These are phyloP conservation scores for Phytophthora pistaciae DNA, from an alignment of 352 stramenopile species.

Conservation along the genomic window DNA sequence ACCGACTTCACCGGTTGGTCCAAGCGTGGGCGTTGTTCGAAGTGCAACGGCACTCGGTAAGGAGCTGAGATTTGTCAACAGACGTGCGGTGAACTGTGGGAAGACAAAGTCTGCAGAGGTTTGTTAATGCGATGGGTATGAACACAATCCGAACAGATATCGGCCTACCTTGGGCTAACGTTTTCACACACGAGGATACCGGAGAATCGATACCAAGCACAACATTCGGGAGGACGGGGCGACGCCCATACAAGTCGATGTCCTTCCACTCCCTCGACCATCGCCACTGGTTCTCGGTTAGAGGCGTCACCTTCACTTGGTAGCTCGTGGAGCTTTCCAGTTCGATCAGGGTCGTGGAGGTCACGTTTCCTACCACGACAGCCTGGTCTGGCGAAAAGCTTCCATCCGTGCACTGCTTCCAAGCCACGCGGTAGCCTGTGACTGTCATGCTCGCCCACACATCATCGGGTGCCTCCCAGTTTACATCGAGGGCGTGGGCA, in stretches of 20 bases:
- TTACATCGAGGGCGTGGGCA: constrained; percentile 79
- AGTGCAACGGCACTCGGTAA: constrained; percentile 33
- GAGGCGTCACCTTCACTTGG: constrained; percentile 77
- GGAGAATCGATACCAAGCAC: constrained; percentile 62
- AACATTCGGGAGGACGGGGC: constrained; percentile 51
- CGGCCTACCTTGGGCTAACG: constrained; percentile 50
- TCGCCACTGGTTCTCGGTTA: constrained; percentile 74
- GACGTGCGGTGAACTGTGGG: constrained; percentile 69
- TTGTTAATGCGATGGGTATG: not conserved
- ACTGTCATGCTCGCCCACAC: constrained; percentile 82
- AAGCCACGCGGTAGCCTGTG: constrained; percentile 85
- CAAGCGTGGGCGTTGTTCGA: constrained; percentile 63
- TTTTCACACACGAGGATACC: constrained; percentile 56
- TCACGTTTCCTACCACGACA: constrained; percentile 90
- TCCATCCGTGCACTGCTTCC: constrained; percentile 50
- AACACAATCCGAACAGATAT: not conserved
- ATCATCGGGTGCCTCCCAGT: constrained; percentile 71
- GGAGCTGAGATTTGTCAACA: constrained; percentile 81
- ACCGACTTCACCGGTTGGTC: constrained; percentile 83
- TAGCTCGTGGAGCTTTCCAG: constrained; percentile 73
- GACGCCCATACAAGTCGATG: constrained; percentile 91
- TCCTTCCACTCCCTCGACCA: constrained; percentile 50
- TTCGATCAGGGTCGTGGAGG: constrained; percentile 88
- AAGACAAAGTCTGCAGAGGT: constrained; percentile 80
- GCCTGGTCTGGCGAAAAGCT: constrained; percentile 36